Evolutionary conservation across 1,139 yeast species (phyloP), one percentile per base, ranked within the genome.

Genomic region (Scheffersomyces quercinus): DNA sequence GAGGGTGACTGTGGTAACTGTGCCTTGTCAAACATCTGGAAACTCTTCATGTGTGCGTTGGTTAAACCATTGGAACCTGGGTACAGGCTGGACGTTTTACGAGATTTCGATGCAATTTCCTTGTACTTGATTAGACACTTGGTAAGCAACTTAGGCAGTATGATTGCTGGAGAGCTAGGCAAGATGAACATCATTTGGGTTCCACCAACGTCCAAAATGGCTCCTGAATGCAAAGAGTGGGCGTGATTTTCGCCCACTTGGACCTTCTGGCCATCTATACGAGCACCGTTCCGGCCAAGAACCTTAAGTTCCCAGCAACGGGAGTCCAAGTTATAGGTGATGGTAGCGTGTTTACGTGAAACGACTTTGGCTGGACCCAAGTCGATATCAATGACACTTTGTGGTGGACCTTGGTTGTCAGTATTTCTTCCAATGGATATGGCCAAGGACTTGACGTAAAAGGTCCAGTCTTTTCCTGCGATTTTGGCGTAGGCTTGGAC

Each of bases 131-230:
- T 44, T 47, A 74, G 60, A 43, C 73, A 64, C 42, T 62, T 54
- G 62, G 67, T 70, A 47, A 84, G 63, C 57, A 85, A 75, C 45
- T 69, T 65, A 32, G 70, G 78, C 41, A 82, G 76, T 13, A 86
- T 72, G 28, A 67, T 67, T 1, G 97, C 97, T n/a, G 83, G 81
- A 5, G 88, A 83, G 60, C 91, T 98, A 0, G 99, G 99, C 52
- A 93, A 71, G 31, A 93, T 93, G 62, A 93, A 93, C 96, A 93
- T 93, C 99, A 93, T 93, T 67, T 93, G 99, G 11, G 96, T 91
- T 3, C 97, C 98, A 8, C 98, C 98, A 39, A 93, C 83, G 60
- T 93, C 99, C 48, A 93, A 69, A 14, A 93, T 82, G 39, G 95
- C 89, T 9, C 98, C 99, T 2, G 95, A 85, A 42, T 80, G 79